Percentiles rank a stretch among this genome's conserved stretches.
Conservation (phyloP, 768 basidiomycete species). For the Boletus reticulatus region DNA sequence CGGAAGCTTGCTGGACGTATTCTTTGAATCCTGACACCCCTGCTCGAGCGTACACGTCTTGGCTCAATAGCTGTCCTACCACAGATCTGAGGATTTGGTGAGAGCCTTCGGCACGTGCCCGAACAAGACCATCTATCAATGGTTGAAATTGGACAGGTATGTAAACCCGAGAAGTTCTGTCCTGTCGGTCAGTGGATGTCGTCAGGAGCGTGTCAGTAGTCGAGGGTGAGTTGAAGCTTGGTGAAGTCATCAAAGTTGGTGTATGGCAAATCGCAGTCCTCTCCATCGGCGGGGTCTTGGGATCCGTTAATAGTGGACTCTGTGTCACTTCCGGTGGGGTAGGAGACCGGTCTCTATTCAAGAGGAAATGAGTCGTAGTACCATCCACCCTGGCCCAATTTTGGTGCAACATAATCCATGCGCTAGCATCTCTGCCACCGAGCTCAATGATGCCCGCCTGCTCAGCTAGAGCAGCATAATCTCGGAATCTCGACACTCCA, state of each 20-base stretch:
- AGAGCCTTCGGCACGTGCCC: slow-evolving; percentile 31
- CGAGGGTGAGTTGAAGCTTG: neutral
- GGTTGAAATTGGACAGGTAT: slow-evolving; percentile 22
- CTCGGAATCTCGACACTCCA: slow-evolving; percentile 26
- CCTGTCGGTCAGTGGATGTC: neutral
- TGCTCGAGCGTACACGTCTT: slow-evolving; percentile 36
- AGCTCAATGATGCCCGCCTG: slow-evolving; percentile 27
- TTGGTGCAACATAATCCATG: slow-evolving; percentile 32
- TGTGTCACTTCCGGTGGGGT: slow-evolving; percentile 8
- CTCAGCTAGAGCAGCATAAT: slow-evolving; percentile 29
- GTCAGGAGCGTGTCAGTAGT: neutral
- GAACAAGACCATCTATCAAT: slow-evolving; percentile 35
- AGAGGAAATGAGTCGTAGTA: neutral
- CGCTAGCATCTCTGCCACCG: slow-evolving; percentile 3
- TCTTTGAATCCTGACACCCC: slow-evolving; percentile 41
- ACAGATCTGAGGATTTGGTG: slow-evolving; percentile 36
- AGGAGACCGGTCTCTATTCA: slow-evolving; percentile 11
- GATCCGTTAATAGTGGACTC: slow-evolving; percentile 5
- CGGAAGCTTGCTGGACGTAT: slow-evolving; percentile 39
- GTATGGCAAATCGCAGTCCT: neutral
- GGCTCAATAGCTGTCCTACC: slow-evolving; percentile 34
- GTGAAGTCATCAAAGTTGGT: neutral
- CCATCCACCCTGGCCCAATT: slow-evolving; percentile 15
- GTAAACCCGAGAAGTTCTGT: neutral
- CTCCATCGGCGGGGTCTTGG: slow-evolving; percentile 9